Conservation (phyloP, 139 green algal species). For the Ettlia oleoabundans region DNA sequence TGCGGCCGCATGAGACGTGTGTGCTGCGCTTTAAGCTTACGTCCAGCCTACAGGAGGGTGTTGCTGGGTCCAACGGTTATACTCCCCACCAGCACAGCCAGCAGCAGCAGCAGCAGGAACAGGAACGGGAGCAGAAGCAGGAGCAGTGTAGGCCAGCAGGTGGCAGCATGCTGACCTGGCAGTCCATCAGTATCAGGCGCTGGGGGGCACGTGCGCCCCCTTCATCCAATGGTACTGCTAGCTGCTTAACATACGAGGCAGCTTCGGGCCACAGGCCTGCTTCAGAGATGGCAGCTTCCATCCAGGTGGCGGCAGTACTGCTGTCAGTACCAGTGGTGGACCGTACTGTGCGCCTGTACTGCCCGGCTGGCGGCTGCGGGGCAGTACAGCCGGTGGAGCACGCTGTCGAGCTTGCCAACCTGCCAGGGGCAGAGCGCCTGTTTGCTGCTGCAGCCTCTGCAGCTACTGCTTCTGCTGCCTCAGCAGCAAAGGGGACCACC, state of each 20-base stretch:
- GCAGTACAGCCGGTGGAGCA: not conserved
- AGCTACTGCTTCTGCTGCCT: too few relatives aligned
- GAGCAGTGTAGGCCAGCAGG: too few relatives aligned
- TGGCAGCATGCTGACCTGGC: not conserved
- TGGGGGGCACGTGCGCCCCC: not conserved
- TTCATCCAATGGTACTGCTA: too few relatives aligned
- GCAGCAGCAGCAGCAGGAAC: too few relatives aligned
- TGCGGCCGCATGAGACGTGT: slow-evolving; percentile 10
- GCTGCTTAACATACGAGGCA: too few relatives aligned
- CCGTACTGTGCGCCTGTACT: slow-evolving; percentile 21
- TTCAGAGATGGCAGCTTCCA: not conserved
- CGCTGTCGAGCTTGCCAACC: not conserved
- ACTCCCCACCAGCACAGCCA: too few relatives aligned
- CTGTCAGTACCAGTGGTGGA: not conserved
- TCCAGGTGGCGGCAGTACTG: not conserved
- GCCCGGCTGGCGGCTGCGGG: not conserved
- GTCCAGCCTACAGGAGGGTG: too few relatives aligned
- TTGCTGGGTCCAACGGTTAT: too few relatives aligned
- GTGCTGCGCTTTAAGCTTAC: slow-evolving; percentile 19
- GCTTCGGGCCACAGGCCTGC: too few relatives aligned
- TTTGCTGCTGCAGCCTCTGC: not conserved
- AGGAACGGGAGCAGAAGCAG: not conserved
- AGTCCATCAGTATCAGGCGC: not conserved
- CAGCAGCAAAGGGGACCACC: too few relatives aligned
- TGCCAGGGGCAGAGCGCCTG: not conserved